These are phyloP conservation scores for Friedmanniomyces simplex DNA, from an alignment of 495 filamentous ascomycete genomes.

Conservation along the genomic window DNA sequence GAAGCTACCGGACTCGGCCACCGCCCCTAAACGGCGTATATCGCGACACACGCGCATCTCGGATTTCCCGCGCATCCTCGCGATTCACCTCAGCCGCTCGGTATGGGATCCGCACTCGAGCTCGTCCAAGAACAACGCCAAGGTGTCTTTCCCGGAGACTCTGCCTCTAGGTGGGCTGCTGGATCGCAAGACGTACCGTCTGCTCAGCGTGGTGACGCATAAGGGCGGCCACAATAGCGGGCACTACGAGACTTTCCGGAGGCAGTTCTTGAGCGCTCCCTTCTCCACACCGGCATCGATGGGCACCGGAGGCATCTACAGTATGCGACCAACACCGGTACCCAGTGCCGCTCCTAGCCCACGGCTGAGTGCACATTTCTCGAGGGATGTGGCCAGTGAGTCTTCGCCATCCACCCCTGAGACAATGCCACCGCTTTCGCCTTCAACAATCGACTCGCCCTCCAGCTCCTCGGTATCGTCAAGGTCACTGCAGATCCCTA, in stretches of 20 bases:
- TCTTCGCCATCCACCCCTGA: not conserved
- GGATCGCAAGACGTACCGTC: constrained; percentile 65
- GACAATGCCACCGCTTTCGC: not conserved
- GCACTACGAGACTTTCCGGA: constrained; percentile 92
- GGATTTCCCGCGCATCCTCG: constrained; percentile 74
- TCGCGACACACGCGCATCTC: constrained; percentile 77
- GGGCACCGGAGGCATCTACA: constrained; percentile 58
- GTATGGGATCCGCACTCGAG: constrained; percentile 65
- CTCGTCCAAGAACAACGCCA: constrained; percentile 87
- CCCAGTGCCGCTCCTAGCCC: constrained; percentile 25
- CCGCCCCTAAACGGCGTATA: constrained; percentile 72
- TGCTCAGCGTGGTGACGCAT: constrained; percentile 82
- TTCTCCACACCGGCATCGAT: constrained; percentile 75
- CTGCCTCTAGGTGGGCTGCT: constrained; percentile 72
- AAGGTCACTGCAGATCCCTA: constrained; percentile 2
- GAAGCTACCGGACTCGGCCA: constrained; percentile 57
- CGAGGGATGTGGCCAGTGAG: constrained; percentile 1
- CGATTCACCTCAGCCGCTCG: constrained; percentile 84
- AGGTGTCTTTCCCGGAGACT: constrained; percentile 80
- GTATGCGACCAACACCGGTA: constrained; percentile 41
- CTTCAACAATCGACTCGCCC: constrained; percentile 13
- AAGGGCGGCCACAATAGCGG: constrained; percentile 94
- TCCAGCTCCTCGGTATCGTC: constrained; percentile 14
- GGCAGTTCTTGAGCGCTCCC: constrained; percentile 59
- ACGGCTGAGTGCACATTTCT: constrained; percentile 1